These are phyloP conservation scores for Graphilbum ipis-grandicollis DNA, from an alignment of 2,329 filamentous ascomycete genomes.

Conservation along the genomic window DNA sequence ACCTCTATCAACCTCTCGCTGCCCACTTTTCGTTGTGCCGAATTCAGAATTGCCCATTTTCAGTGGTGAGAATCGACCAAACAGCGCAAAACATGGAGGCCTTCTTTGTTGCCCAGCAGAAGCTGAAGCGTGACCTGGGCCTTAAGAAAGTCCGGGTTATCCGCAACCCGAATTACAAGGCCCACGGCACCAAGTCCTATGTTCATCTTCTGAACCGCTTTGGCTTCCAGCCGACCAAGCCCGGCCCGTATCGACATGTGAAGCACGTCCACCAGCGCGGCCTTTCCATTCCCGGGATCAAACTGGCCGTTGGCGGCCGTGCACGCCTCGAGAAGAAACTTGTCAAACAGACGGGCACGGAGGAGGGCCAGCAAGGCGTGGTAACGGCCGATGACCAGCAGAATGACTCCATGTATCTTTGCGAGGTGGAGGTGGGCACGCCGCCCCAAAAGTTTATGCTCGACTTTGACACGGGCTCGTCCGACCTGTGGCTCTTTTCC, in stretches of 20 bases:
- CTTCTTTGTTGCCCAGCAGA: slow-evolving; percentile 17
- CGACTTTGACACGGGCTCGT: slow-evolving; percentile 55
- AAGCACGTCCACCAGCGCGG: slow-evolving; percentile 29
- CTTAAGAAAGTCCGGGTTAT: slow-evolving; percentile 31
- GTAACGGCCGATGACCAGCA: slow-evolving; percentile 47
- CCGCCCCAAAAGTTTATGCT: slow-evolving; percentile 43
- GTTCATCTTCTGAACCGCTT: slow-evolving; percentile 43
- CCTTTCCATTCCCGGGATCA: slow-evolving; percentile 15
- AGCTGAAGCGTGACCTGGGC: slow-evolving; percentile 17
- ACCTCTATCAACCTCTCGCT: no score
- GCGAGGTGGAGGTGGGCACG: slow-evolving; percentile 45
- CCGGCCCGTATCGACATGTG: slow-evolving; percentile 40
- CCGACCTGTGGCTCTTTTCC: slow-evolving; percentile 51
- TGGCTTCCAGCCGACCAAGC: slow-evolving; percentile 12
- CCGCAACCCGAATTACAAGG: slow-evolving; percentile 41
- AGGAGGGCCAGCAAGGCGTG: slow-evolving; percentile 19
- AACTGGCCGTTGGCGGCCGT: slow-evolving; percentile 28
- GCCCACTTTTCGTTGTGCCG: no score
- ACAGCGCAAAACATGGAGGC: slow-evolving; percentile 18
- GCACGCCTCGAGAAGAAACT: slow-evolving; percentile 28
- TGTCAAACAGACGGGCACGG: slow-evolving; percentile 15
- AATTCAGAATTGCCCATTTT: no score
- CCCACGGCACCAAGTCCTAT: slow-evolving; percentile 45
- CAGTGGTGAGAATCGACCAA: no score
- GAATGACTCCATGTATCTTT: slow-evolving; percentile 50